Conservation (phyloP, 192 early-diverging fungal species). For the Chytriomyces sp. region DNA sequence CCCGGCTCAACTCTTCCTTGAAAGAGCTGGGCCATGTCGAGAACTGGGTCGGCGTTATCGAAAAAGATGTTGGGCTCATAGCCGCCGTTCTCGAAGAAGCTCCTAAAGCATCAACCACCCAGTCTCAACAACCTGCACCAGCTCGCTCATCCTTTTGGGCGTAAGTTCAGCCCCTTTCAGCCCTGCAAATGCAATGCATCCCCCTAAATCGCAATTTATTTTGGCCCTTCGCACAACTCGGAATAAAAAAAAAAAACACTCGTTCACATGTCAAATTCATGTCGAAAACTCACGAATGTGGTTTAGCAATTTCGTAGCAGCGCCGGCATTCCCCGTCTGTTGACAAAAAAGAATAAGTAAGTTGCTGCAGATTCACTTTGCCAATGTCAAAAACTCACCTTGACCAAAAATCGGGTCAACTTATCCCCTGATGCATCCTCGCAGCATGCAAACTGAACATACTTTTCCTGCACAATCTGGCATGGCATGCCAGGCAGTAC, state of each 20-base stretch:
- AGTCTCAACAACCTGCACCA: background rate
- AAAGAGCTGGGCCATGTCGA: constrained; percentile 90
- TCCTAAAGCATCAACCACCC: background rate
- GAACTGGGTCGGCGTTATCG: constrained; percentile 85
- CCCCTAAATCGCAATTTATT: too few species aligned
- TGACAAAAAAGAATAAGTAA: background rate
- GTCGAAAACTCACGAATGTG: background rate
- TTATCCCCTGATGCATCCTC: constrained; percentile 12
- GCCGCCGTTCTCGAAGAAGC: background rate
- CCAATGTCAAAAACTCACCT: constrained; percentile 17
- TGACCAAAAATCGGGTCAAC: constrained; percentile 30
- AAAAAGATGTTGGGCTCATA: constrained; percentile 68
- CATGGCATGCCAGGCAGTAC: constrained; percentile 35
- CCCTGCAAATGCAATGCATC: too few species aligned
- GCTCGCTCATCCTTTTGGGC: too few species aligned
- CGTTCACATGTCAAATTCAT: too few species aligned
- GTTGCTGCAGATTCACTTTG: background rate
- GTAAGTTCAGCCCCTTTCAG: too few species aligned
- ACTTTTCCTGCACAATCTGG: constrained; percentile 35
- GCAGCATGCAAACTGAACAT: constrained; percentile 29
- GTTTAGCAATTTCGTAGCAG: background rate
- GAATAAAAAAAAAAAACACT: too few species aligned
- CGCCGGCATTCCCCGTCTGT: background rate
- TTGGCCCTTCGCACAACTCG: too few species aligned
- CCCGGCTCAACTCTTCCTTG: constrained; percentile 74